Base-by-base conservation (phyloP, 1,284 basidiomycete species). In the Blastosporella zonata region DNA sequence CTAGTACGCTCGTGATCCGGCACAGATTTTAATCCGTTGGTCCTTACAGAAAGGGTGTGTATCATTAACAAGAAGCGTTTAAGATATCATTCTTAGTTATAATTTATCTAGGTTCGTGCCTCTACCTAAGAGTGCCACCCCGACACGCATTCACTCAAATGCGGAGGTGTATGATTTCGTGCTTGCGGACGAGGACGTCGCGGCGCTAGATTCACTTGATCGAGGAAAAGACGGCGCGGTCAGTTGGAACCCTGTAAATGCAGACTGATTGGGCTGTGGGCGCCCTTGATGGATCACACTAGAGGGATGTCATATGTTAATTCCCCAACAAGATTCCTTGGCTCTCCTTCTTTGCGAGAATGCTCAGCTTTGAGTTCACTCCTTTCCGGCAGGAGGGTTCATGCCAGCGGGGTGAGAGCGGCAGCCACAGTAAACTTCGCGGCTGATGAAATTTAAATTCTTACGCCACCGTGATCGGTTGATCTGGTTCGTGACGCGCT, bases 1-100 rank as follows among this genome's bases (percentile, higher is more conserved):
- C 13, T 28, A 84, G 80, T 61, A 79, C 54, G 61, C 59, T 15
- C 72, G 75, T 35, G 77, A 82, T 46, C 75, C 81, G 10, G 83
- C 86, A 1, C 91, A 93, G 59, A 74, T 94, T 41, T 73, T 93
- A 23, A 68, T 93, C 50, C 77, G 91, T 10, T 93, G 90, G 90
- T 90, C 85, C 40, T 67, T 93, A 38, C 91, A 93, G 63, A 82
- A 81, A 61, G 87, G 87, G 83, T 89, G 57, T 52, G 79, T 66
- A 17, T 36, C 27, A 22, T 21, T 17, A 43, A 35, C 23, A 31
- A 10, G 23, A 29, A n/a, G 15, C 2, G 6, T 15, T 37, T 36
- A 22, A 6, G 39, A 46, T 22, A 18, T 25, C 15, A 8, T 23
- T 29, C n/a, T 44, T 42, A 23, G 36, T 42, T 47, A 37, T 40